Percentiles rank a stretch among this genome's conserved stretches.
Evolutionary conservation across 176 grass and related monocot genomes (phyloP).

Genomic region (Sorghum bicolor): Sorghum_bicolor_NCBIv3 NC_012877.2:6563501-6564000

Average conservation of each 20-base stretch:
- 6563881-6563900: neutral
- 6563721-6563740: neutral
- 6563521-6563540: neutral
- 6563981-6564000: constrained; percentile 24
- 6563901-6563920: neutral
- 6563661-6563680: neutral
- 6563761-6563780: neutral
- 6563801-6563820: neutral
- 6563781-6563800: neutral
- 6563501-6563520: neutral
- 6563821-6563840: neutral
- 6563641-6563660: neutral
- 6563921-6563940: neutral
- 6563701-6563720: neutral
- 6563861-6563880: neutral
- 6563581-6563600: neutral
- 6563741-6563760: neutral
- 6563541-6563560: neutral
- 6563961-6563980: neutral
- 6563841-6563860: neutral
- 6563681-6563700: neutral
- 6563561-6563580: neutral
- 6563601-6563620: too few species aligned
- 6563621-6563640: neutral
- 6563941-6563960: neutral